Conservation (phyloP, 306 rosid genomes). For the Cucurbita ficifolia region DNA sequence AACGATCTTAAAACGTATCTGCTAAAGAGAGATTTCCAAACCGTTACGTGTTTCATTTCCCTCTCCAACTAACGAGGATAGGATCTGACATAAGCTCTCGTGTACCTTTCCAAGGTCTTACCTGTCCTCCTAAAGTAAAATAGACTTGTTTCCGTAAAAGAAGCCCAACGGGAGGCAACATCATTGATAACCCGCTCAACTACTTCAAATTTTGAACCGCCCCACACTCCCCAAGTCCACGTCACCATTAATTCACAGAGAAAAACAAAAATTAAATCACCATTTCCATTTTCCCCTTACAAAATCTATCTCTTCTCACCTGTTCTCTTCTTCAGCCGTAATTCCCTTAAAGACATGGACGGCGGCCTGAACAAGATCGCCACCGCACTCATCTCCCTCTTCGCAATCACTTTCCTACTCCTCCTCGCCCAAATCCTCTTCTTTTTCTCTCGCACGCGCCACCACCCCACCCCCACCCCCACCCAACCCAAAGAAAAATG, state of each 20-base stretch:
- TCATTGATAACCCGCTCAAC: background rate
- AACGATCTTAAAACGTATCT: too few relatives aligned
- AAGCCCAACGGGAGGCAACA: background rate
- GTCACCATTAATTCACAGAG: background rate
- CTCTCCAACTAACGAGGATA: too few relatives aligned
- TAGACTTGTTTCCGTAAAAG: too few relatives aligned
- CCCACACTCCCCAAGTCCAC: background rate
- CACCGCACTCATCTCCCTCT: slow-evolving; percentile 1
- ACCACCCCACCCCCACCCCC: too few relatives aligned
- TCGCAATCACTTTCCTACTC: slow-evolving; percentile 11
- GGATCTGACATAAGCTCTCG: too few relatives aligned
- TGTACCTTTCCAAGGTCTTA: too few relatives aligned
- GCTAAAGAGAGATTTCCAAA: too few relatives aligned
- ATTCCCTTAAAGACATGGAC: slow-evolving; percentile 4
- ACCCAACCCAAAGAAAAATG: background rate
- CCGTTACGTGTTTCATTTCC: too few relatives aligned
- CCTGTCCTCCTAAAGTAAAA: too few relatives aligned
- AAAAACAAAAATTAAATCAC: background rate
- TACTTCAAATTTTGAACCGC: slow-evolving; percentile 11
- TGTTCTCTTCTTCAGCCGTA: background rate
- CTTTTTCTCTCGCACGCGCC: slow-evolving; percentile 16
- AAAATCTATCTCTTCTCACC: background rate
- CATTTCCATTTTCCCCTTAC: background rate
- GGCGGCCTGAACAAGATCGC: slow-evolving; percentile 13
- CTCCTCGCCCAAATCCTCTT: slow-evolving; percentile 19